A percentile compares a stretch with the other conserved stretches of the same genome.
phyloP scores from a whole-genome alignment of 306 rosid species.

The Begonia peltatifolia region DNA sequence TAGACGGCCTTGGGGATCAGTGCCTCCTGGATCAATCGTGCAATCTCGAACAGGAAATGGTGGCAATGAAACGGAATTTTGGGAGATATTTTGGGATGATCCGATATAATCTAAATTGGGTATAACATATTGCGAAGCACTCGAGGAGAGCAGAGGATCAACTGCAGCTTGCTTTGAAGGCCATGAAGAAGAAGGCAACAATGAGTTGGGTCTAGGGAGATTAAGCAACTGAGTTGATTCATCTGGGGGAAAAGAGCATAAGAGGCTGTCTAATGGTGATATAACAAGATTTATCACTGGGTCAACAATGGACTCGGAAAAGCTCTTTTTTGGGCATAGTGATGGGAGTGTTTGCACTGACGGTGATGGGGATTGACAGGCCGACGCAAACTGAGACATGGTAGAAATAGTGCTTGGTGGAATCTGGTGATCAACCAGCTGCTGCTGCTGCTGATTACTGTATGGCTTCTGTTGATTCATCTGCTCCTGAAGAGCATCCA shows the following conservation, averaged over 20 bases:
- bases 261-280: constrained; percentile 65
- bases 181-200: constrained; percentile 37
- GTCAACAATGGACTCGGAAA: constrained; percentile 53
- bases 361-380: constrained; percentile 52
- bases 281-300: constrained; percentile 31
- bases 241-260: constrained; percentile 69
- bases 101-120: constrained; percentile 69
- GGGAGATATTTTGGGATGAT: not conserved
- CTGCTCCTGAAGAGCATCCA: constrained; percentile 37
- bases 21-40: constrained; percentile 35
- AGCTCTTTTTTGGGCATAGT: constrained; percentile 48
- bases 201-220: constrained; percentile 28
- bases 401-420: constrained; percentile 39
- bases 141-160: constrained; percentile 28
- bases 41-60: constrained; percentile 97
- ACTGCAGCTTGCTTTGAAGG: constrained; percentile 75
- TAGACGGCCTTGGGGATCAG: constrained; percentile 40
- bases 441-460: constrained; percentile 20
- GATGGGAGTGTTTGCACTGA: constrained; percentile 45
- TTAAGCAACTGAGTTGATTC: constrained; percentile 61
- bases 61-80: constrained; percentile 32
- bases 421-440: constrained; percentile 44
- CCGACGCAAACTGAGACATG: constrained; percentile 58
- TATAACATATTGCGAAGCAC: constrained; percentile 30
- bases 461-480: constrained; percentile 20